Evolutionary conservation across 768 basidiomycete genomes (phyloP).

Genomic region (Amanita jacksonii): DNA sequence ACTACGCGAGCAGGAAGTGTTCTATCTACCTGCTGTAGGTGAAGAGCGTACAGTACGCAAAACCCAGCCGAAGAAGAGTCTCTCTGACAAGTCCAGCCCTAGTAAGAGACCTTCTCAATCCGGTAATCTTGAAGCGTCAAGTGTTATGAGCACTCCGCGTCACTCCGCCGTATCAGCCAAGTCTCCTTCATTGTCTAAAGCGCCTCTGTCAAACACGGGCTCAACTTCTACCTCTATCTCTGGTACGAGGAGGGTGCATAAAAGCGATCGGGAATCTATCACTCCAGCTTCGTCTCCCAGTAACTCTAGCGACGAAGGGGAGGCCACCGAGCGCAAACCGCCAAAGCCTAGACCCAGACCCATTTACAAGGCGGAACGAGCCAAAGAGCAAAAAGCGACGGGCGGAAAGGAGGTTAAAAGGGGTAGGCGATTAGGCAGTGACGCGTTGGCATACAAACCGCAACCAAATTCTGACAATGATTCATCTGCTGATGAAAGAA

Average conservation of each 20-base stretch:
- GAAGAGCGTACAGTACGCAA: constrained; percentile 27
- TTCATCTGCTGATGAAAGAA: constrained; percentile 19
- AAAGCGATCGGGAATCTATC: constrained; percentile 15
- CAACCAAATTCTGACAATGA: constrained; percentile 14
- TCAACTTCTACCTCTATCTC: constrained; percentile 19
- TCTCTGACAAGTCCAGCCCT: constrained; percentile 12
- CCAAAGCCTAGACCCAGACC: not conserved
- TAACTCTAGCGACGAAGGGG: constrained; percentile 19
- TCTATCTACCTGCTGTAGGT: constrained; percentile 45
- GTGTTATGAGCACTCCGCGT: constrained; percentile 17
- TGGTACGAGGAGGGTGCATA: constrained; percentile 10
- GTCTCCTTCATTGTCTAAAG: constrained; percentile 18
- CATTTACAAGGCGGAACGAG: constrained; percentile 9
- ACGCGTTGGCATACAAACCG: constrained; percentile 30
- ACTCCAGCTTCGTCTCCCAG: constrained; percentile 18
- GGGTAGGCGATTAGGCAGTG: constrained; percentile 23
- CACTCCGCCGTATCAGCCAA: constrained; percentile 14
- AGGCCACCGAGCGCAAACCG: constrained; percentile 4
- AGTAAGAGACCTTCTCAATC: constrained; percentile 10
- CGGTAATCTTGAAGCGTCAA: constrained; percentile 13
- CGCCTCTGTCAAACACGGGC: constrained; percentile 19
- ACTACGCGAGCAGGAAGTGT: constrained; percentile 55
- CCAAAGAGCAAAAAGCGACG: constrained; percentile 12
- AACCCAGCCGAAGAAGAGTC: constrained; percentile 13
- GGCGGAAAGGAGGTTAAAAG: constrained; percentile 12